Conservation (phyloP, 1,139 yeast genomes). For the Suhomyces bokatorum region DNA sequence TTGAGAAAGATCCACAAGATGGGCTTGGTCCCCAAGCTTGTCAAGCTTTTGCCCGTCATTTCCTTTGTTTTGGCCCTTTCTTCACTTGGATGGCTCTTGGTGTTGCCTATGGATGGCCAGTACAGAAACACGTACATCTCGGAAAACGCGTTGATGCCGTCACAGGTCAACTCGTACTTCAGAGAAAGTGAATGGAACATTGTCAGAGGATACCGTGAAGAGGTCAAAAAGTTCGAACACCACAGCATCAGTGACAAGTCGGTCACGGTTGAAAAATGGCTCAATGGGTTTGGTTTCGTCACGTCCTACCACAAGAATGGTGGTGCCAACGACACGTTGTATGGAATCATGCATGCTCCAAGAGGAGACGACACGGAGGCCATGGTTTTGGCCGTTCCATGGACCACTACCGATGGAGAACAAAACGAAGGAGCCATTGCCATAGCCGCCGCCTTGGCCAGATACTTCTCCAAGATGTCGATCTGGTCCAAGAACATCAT, state of each 20-base stretch:
- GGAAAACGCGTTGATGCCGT: slow-evolving; percentile 96
- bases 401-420: slow-evolving; percentile 62
- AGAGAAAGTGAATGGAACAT: slow-evolving; percentile 95
- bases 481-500: slow-evolving; percentile 96
- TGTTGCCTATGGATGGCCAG: slow-evolving; percentile 79
- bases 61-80: slow-evolving; percentile 60
- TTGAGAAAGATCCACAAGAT: slow-evolving; percentile 54
- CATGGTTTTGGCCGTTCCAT: slow-evolving; percentile 87
- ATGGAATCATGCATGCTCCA: slow-evolving; percentile 88
- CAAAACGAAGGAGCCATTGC: slow-evolving; percentile 81
- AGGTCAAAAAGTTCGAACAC: slow-evolving; percentile 42
- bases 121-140: slow-evolving; percentile 82
- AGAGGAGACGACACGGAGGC: slow-evolving; percentile 97
- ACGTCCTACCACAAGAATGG: slow-evolving; percentile 49
- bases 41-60: slow-evolving; percentile 56
- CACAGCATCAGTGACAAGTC: slow-evolving; percentile 42
- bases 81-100: slow-evolving; percentile 68
- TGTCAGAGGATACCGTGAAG: slow-evolving; percentile 79
- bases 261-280: slow-evolving; percentile 54
- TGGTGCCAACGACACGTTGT: slow-evolving; percentile 50
- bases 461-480: slow-evolving; percentile 82
- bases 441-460: slow-evolving; percentile 67
- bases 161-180: slow-evolving; percentile 89
- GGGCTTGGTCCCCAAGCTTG: slow-evolving; percentile 60
- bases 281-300: slow-evolving; percentile 71